These are phyloP conservation scores for Salvia splendens DNA, from an alignment of 257 asterid genomes.

Conservation along the genomic window DNA sequence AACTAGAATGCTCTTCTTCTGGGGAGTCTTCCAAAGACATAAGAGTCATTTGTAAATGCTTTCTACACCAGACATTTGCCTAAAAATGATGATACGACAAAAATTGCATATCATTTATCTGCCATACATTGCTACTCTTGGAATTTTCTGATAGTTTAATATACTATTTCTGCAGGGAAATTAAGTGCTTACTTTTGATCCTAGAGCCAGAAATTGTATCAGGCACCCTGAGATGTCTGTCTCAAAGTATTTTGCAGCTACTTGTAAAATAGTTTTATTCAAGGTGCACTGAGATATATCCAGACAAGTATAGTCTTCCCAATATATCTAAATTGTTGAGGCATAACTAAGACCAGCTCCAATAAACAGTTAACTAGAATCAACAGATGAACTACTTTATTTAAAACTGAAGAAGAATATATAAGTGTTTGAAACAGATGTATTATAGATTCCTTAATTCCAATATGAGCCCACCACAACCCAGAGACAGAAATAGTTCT, in stretches of 20 bases:
- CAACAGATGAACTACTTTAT: background rate
- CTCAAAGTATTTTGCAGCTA: slow-evolving; percentile 65
- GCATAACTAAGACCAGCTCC: slow-evolving; percentile 33
- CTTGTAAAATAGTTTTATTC: slow-evolving; percentile 72
- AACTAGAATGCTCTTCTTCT: slow-evolving; percentile 81
- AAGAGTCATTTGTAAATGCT: slow-evolving; percentile 90
- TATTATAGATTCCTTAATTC: background rate
- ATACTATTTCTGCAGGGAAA: slow-evolving; percentile 4
- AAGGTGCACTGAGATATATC: slow-evolving; percentile 87
- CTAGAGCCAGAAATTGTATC: slow-evolving; percentile 61
- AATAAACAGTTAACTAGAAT: slow-evolving; percentile 13
- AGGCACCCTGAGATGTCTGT: slow-evolving; percentile 63
- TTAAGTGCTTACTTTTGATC: slow-evolving; percentile 59
- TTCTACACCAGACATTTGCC: slow-evolving; percentile 87
- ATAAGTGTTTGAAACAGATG: background rate
- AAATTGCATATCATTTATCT: background rate
- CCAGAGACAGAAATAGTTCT: slow-evolving; percentile 19
- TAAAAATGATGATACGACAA: slow-evolving; percentile 33
- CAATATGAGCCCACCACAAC: slow-evolving; percentile 25
- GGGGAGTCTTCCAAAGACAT: slow-evolving; percentile 89
- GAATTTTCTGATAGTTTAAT: slow-evolving; percentile 13
- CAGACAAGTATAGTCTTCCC: slow-evolving; percentile 94
- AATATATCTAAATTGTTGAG: slow-evolving; percentile 64
- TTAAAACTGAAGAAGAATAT: slow-evolving; percentile 13
- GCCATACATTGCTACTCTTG: slow-evolving; percentile 8